Evolutionary conservation across 2,329 filamentous ascomycete genomes (phyloP).

Genomic region (Calonectria multiphialidica): DNA sequence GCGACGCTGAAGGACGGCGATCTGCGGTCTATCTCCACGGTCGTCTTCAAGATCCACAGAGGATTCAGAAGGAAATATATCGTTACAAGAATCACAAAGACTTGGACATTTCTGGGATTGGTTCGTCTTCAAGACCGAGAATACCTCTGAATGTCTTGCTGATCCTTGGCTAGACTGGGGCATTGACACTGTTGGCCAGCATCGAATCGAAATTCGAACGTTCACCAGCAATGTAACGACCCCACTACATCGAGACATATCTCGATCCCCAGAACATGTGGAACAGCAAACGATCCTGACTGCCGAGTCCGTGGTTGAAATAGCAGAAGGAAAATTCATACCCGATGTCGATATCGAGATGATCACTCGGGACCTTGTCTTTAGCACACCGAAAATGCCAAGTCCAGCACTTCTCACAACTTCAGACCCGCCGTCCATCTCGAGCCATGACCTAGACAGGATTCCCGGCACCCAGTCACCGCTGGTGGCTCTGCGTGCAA

Average conservation of each 20-base stretch:
- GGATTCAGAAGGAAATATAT: background rate
- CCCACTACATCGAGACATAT: background rate
- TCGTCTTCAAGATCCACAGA: background rate
- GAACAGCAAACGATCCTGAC: background rate
- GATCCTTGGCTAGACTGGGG: background rate
- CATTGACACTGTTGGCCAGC: background rate
- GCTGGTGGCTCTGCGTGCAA: background rate
- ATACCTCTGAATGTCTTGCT: background rate
- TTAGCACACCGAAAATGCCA: background rate
- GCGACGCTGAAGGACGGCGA: background rate
- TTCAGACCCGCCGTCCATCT: background rate
- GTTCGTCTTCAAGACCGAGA: background rate
- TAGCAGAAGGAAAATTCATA: background rate
- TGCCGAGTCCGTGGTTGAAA: background rate
- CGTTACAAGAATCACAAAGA: background rate
- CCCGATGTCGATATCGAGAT: background rate
- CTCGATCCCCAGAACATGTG: background rate
- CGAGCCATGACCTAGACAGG: background rate
- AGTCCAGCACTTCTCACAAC: background rate
- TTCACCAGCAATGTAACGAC: background rate
- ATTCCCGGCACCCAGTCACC: background rate
- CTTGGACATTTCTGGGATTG: background rate
- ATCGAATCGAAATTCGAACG: conserved; percentile 4
- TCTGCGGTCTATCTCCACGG: background rate
- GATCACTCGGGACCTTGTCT: background rate